These are phyloP conservation scores for Mycena olivaceomarginata DNA, from an alignment of 768 basidiomycete genomes.

Conservation along the genomic window DNA sequence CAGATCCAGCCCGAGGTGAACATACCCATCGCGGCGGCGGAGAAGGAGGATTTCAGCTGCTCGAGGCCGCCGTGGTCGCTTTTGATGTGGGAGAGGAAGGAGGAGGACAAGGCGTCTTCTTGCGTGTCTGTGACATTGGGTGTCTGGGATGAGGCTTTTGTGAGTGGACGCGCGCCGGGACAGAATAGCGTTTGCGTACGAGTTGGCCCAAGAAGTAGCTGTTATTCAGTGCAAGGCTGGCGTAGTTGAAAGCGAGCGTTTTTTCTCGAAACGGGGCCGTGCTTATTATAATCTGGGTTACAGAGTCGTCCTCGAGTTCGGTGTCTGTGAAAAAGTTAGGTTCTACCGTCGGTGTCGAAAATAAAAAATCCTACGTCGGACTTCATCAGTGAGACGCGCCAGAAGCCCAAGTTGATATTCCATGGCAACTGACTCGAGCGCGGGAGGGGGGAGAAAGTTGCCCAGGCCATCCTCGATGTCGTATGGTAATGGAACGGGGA, in stretches of 20 bases:
- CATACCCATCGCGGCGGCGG: constrained; percentile 86
- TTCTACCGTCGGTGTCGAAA: neutral
- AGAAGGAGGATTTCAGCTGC: constrained; percentile 84
- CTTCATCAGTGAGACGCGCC: constrained; percentile 83
- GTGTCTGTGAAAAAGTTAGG: constrained; percentile 66
- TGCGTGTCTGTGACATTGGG: constrained; percentile 56
- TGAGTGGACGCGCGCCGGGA: neutral
- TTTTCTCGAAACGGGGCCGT: constrained; percentile 75
- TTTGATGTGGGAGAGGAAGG: constrained; percentile 60
- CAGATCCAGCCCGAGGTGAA: constrained; percentile 90
- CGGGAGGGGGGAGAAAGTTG: constrained; percentile 84
- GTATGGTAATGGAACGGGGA: constrained; percentile 73
- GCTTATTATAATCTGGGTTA: constrained; percentile 84
- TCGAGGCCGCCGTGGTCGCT: constrained; percentile 77
- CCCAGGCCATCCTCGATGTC: constrained; percentile 83
- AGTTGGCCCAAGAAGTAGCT: constrained; percentile 93
- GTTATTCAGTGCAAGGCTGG: constrained; percentile 95
- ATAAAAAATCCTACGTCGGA: constrained; percentile 70
- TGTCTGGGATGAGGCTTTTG: constrained; percentile 53
- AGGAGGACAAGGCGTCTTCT: constrained; percentile 59
- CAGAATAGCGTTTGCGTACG: constrained; percentile 61
- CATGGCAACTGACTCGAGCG: constrained; percentile 81
- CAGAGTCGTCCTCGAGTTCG: constrained; percentile 70
- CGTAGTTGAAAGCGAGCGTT: constrained; percentile 91
- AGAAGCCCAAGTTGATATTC: constrained; percentile 94